A percentile compares a stretch with the other conserved stretches of the same genome.
Conservation (phyloP, 2,329 filamentous ascomycete genomes). For the Acephala macrosclerotiorum region DNA sequence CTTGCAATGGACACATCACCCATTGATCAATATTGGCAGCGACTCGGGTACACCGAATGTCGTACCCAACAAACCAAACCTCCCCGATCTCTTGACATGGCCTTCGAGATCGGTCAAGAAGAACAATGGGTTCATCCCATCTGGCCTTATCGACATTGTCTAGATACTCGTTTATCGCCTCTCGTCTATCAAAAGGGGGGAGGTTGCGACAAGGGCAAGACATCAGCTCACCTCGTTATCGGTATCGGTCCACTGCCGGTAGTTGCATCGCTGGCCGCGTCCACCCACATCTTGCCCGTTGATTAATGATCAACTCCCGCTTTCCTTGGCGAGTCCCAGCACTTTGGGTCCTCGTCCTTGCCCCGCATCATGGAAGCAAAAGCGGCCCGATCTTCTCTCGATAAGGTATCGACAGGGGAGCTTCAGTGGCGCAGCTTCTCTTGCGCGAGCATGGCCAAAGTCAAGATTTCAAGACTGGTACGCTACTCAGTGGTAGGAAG, state of each 20-base stretch:
- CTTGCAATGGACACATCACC: neutral
- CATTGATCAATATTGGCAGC: neutral
- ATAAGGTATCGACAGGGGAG: conserved; percentile 3
- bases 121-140: neutral
- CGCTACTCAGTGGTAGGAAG: neutral
- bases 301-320: neutral
- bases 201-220: neutral
- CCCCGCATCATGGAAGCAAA: neutral
- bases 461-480: neutral
- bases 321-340: neutral
- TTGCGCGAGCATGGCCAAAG: neutral
- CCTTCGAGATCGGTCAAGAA: neutral
- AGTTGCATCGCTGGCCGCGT: neutral
- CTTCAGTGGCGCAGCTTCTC: neutral
- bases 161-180: neutral
- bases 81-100: neutral
- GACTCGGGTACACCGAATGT: neutral
- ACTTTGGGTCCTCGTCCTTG: neutral
- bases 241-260: neutral
- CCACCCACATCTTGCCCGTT: neutral
- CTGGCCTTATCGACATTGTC: neutral
- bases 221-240: conserved; percentile 4
- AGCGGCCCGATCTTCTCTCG: neutral
- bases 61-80: neutral
- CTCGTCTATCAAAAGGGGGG: neutral